phyloP scores from a whole-genome alignment of 805 yeast genomes.

The Kluyveromyces aestuarii region DNA sequence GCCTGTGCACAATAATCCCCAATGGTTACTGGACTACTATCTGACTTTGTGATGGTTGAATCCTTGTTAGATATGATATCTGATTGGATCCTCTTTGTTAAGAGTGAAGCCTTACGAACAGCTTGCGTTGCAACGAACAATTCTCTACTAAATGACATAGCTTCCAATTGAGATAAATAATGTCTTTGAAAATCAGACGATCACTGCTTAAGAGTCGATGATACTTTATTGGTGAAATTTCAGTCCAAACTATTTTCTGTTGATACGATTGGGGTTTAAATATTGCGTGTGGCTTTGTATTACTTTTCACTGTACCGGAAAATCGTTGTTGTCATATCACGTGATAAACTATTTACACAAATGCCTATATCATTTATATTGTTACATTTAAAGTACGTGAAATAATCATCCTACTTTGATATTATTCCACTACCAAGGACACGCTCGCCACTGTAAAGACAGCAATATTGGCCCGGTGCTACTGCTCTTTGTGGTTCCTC shows the following conservation, averaged over 20 bases:
- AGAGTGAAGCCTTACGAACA: conserved; percentile 73
- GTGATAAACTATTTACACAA: neutral
- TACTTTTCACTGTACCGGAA: no score
- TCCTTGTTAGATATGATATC: conserved; percentile 40
- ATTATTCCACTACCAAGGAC: conserved; percentile 57
- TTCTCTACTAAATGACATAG: conserved; percentile 50
- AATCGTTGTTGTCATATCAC: neutral
- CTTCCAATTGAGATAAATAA: neutral
- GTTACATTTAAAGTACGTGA: no score
- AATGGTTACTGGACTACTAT: conserved; percentile 88
- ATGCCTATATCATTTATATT: neutral
- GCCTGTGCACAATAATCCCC: conserved; percentile 98
- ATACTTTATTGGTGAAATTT: no score
- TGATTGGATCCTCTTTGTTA: conserved; percentile 58
- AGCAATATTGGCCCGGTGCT: conserved; percentile 84
- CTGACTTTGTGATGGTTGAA: conserved; percentile 67
- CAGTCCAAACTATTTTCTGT: no score
- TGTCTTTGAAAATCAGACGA: conserved; percentile 4
- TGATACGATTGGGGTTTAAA: no score
- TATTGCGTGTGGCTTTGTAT: neutral
- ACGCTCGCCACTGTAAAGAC: conserved; percentile 54
- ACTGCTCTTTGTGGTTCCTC: conserved; percentile 52
- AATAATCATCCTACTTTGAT: neutral
- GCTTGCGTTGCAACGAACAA: conserved; percentile 78
- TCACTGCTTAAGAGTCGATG: conserved; percentile 5